Conservation (phyloP, 2,329 filamentous ascomycete genomes). For the Reticulascus tulasneorum region DNA sequence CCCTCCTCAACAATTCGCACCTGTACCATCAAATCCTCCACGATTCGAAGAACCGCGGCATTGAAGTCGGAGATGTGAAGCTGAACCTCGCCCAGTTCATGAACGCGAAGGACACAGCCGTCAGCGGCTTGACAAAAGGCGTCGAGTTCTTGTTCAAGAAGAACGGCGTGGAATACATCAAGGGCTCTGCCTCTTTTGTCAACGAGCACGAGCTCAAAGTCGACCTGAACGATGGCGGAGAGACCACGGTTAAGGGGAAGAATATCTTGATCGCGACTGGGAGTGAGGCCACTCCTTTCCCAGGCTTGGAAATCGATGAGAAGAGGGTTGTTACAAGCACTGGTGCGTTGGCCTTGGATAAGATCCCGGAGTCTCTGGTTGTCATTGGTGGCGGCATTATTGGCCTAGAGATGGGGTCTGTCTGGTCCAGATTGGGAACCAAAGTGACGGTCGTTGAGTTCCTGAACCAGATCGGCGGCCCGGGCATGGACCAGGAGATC, state of each 20-base stretch:
- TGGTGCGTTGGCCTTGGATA: slow-evolving; percentile 80
- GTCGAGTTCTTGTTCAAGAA: slow-evolving; percentile 99
- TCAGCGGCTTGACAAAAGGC: slow-evolving; percentile 86
- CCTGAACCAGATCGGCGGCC: slow-evolving; percentile 91
- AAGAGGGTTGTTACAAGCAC: slow-evolving; percentile 97
- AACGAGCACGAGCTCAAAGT: slow-evolving; percentile 91
- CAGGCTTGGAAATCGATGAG: slow-evolving; percentile 92
- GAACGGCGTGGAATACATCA: slow-evolving; percentile 97
- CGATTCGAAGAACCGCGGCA: slow-evolving; percentile 95
- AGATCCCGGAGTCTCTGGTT: slow-evolving; percentile 93
- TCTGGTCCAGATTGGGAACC: slow-evolving; percentile 90
- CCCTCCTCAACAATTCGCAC: slow-evolving; percentile 98
- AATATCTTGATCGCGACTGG: slow-evolving; percentile 98
- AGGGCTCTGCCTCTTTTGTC: slow-evolving; percentile 82
- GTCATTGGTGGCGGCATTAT: slow-evolving; percentile 99
- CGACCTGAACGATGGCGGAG: slow-evolving; percentile 83
- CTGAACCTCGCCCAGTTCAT: slow-evolving; percentile 94
- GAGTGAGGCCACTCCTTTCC: slow-evolving; percentile 93
- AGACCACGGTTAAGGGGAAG: slow-evolving; percentile 83
- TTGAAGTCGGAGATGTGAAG: slow-evolving; percentile 95
- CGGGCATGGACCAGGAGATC: slow-evolving; percentile 94
- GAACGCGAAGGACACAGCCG: slow-evolving; percentile 96
- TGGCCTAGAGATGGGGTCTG: slow-evolving; percentile 95
- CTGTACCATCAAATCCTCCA: slow-evolving; percentile 96
- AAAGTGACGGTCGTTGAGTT: slow-evolving; percentile 98